Percentiles rank a stretch among this genome's conserved stretches.
Evolutionary conservation across 2,329 filamentous ascomycete genomes (phyloP).

Genomic region (Didymosphaeria variabile): DNA sequence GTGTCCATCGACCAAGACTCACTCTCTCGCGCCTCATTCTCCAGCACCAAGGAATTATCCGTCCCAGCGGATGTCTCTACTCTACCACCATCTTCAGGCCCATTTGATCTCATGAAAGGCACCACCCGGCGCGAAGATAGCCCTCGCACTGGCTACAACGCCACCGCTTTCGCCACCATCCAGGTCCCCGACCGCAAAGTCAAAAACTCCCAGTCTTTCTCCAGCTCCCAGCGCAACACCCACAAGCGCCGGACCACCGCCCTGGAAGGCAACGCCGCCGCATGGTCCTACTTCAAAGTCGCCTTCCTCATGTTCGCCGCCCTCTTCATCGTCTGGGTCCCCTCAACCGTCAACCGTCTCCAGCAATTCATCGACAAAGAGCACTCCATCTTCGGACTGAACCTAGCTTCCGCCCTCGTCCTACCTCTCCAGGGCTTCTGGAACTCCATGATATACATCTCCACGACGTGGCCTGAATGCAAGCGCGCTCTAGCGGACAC

Average conservation of each 20-base stretch:
- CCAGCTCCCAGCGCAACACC: conserved; percentile 13
- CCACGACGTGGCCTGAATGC: conserved; percentile 40
- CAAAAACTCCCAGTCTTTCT: conserved; percentile 10
- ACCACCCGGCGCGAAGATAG: background rate
- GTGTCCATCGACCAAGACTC: conserved; percentile 48
- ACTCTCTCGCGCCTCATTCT: conserved; percentile 39
- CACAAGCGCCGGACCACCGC: conserved; percentile 19
- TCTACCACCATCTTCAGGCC: background rate
- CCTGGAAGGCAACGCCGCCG: conserved; percentile 65
- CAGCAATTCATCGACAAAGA: conserved; percentile 70
- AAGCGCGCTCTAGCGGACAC: conserved; percentile 28
- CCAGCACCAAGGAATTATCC: conserved; percentile 37
- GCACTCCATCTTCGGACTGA: conserved; percentile 63
- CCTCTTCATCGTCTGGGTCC: conserved; percentile 76
- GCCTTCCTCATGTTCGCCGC: conserved; percentile 76
- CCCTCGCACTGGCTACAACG: conserved; percentile 17
- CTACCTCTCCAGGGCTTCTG: conserved; percentile 85
- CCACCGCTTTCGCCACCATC: conserved; percentile 24
- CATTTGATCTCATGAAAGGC: background rate
- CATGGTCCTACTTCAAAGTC: conserved; percentile 75
- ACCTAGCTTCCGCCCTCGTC: conserved; percentile 76
- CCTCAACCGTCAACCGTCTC: conserved; percentile 81
- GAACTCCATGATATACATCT: conserved; percentile 80
- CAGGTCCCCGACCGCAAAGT: conserved; percentile 10
- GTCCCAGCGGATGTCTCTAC: background rate